Evolutionary conservation across 2,329 filamentous ascomycete genomes (phyloP), one percentile per base, ranked within the genome.

Genomic region (Pseudogymnoascus sp.): DNA sequence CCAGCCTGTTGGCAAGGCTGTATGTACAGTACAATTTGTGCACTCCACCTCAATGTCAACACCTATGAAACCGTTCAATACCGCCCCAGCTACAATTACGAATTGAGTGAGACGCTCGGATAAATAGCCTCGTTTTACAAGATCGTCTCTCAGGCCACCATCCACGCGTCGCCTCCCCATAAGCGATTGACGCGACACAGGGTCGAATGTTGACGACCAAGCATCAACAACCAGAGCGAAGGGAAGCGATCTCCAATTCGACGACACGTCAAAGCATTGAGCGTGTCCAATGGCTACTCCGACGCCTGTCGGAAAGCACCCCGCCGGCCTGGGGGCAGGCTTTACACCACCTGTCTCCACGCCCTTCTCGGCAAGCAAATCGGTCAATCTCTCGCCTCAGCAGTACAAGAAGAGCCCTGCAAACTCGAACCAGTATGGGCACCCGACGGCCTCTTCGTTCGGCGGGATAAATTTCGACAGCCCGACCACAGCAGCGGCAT

Each of bases 321-420:
- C 63, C 35, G 42, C 66, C 19, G 38, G 65, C 5, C 65, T 69
- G 19, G 69, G 65, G 3, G 70, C 70, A 60, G 83, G 59, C n/a
- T n/a, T 82, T 2, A 87, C 85, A 5, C 86, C 86, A 13, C 84
- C 85, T n/a, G 85, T 86, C 23, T 87, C 85, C 36, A 88, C 85
- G 1, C 85, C 85, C 13, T 87, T 87, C 74, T 87, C 84, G 38
- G 77, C 80, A 23, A 70, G 69, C 26, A 69, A 9, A 78, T 80
- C 61, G 6, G 69, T 74, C 40, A 69, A 70, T 0, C 86, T 84
- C 8, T 88, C 86, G 62, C 86, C 86, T 3, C 84, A 87, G 72
- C 83, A 86, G 63, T 77, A 87, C 28, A 74, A 73, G 65, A 74
- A 85, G 70, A 87, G 84, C 6, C 84, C 85, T 0, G 84, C 83